Conservation (phyloP, 2,329 filamentous ascomycete species). For the Pseudocercospora cruenta region DNA sequence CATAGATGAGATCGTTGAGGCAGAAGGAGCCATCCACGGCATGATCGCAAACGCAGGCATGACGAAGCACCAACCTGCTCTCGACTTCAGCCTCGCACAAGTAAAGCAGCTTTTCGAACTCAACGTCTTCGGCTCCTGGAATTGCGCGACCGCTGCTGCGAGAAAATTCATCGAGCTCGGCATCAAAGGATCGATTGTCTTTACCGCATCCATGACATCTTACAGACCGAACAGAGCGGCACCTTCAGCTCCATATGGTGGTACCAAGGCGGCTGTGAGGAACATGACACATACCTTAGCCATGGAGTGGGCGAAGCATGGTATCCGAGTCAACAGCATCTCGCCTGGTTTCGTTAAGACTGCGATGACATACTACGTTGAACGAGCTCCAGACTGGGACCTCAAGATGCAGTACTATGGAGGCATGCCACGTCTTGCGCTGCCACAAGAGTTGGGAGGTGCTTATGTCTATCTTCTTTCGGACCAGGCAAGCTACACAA, state of each 20-base stretch:
- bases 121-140: conserved; percentile 53
- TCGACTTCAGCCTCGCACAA: conserved; percentile 37
- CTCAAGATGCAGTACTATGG: conserved; percentile 59
- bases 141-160: conserved; percentile 48
- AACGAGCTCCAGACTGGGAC: conserved; percentile 55
- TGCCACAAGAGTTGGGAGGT: conserved; percentile 56
- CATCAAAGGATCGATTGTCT: conserved; percentile 51
- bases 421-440: conserved; percentile 56
- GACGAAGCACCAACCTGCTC: conserved; percentile 39
- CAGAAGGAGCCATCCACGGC: conserved; percentile 34
- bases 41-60: conserved; percentile 37
- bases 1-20: conserved; percentile 33
- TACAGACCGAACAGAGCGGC: conserved; percentile 49
- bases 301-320: conserved; percentile 40
- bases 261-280: conserved; percentile 48
- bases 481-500: conserved; percentile 54
- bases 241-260: conserved; percentile 45
- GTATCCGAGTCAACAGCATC: conserved; percentile 41
- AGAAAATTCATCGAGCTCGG: conserved; percentile 51
- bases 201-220: conserved; percentile 53
- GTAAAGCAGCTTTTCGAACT: conserved; percentile 37
- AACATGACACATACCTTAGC: conserved; percentile 48
- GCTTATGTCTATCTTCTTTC: conserved; percentile 55
- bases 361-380: conserved; percentile 55
- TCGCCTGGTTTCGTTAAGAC: conserved; percentile 42